Evolutionary conservation across 441 rosid genomes (phyloP).

Genomic region (Mallotus japonicus): DNA sequence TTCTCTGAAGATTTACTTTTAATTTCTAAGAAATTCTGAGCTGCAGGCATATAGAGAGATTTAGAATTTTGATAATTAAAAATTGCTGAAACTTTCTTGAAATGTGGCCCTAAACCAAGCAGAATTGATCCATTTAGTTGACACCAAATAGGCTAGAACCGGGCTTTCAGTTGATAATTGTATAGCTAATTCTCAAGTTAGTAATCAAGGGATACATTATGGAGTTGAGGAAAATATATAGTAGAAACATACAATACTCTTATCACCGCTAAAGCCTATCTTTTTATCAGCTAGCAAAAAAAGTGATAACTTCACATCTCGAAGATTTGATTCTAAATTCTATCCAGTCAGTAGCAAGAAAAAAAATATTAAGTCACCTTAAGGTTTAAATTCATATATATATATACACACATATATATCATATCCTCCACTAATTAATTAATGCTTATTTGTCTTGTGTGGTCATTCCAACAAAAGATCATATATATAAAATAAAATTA

Average conservation of each 20-base stretch:
- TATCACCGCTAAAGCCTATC: background rate
- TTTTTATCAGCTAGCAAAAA: background rate
- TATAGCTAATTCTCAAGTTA: background rate
- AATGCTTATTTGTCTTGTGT: constrained; percentile 13
- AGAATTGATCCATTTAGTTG: background rate
- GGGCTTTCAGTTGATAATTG: background rate
- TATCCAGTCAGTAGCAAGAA: background rate
- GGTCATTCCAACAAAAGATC: constrained; percentile 1
- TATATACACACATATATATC: background rate
- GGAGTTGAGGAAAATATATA: background rate
- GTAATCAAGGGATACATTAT: constrained; percentile 1
- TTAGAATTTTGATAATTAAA: constrained; percentile 5
- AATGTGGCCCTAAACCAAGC: background rate
- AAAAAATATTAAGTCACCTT: constrained; percentile 46
- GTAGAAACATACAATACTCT: no score
- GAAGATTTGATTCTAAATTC: background rate
- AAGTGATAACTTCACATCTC: background rate
- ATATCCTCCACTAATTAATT: constrained; percentile 5
- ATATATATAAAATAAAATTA: background rate
- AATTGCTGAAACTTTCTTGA: background rate
- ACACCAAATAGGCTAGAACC: background rate
- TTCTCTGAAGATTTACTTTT: background rate
- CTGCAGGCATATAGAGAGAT: constrained; percentile 5
- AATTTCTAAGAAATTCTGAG: constrained; percentile 5
- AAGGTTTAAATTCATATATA: constrained; percentile 49